Base-by-base conservation (phyloP, 148 eudicot species). In the Cornus controversa region DNA sequence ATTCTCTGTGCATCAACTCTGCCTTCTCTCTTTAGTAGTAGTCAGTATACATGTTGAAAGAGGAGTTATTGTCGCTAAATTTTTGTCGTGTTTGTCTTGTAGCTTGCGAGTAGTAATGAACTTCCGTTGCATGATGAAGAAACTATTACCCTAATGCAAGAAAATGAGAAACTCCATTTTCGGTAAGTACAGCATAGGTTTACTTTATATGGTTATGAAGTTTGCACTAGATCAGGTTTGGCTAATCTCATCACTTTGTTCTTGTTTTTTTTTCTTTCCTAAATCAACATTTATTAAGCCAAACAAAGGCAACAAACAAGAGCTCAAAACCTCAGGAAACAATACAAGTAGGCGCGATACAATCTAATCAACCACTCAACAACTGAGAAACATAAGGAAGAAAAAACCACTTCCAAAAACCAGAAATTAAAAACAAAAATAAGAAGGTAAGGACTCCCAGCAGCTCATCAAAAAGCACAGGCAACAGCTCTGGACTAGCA, bases 91-190 rank as follows among this genome's bases (percentile, higher is more conserved):
- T 58, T 50, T 76, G 50, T 73, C 2, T 70, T 40, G 67, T 80
- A 83, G 89, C 76, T 81, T 66, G 50, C 75, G 54, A 47, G 54
- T n/a, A 71, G 20, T 26, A n/a, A 57, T 66, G 76, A 73, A 63
- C 69, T 42, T 47, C 75, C 36, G 34, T n/a, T 57, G 69, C 66
- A 72, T 58, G 78, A 66, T 28, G 63, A 75, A 45, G 84, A 87
- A 84, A 68, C 68, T 40, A 24, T 28, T 26, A 72, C 40, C 42
- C 45, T 82, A 67, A 70, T 77, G 79, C 80, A 82, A 76, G 84
- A 84, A 72, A 80, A 87, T 72, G 75, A 75, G 64, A 71, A 73
- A 60, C 87, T 87, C 40, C 76, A 36, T n/a, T 70, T 68, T 34
- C 75, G 70, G 90, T 85, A 76, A 87, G 84, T 82, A 34, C 24